A percentile compares a stretch with the other conserved stretches of the same genome.
These are phyloP conservation scores for Ilex asprella DNA, from an alignment of 257 asterid genomes.

Conservation along the genomic window DNA sequence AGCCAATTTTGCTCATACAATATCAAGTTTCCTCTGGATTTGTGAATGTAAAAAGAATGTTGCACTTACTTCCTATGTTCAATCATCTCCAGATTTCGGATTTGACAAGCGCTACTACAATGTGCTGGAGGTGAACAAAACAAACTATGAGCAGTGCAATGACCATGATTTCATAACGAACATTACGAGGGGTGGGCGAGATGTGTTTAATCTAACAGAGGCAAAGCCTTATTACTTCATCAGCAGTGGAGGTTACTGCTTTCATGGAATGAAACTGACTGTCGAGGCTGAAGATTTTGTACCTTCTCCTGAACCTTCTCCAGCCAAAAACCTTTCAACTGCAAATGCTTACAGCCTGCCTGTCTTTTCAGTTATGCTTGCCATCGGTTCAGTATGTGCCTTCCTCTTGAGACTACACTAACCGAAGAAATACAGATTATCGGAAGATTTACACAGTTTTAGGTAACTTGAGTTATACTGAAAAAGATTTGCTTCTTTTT, in stretches of 20 bases:
- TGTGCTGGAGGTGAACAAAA: constrained; percentile 54
- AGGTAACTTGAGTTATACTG: too few species aligned
- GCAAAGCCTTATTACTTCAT: constrained; percentile 46
- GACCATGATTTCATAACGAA: constrained; percentile 36
- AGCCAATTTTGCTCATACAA: too few species aligned
- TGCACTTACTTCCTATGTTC: too few species aligned
- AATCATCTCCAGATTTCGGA: constrained; percentile 29
- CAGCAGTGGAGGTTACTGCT: constrained; percentile 59
- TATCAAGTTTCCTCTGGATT: too few species aligned
- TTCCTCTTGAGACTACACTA: too few species aligned
- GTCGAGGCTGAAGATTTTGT: constrained; percentile 23
- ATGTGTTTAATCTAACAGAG: constrained; percentile 40
- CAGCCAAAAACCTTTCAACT: constrained; percentile 11
- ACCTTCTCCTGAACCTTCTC: constrained; percentile 16
- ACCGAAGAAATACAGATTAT: too few species aligned
- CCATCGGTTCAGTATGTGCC: too few species aligned
- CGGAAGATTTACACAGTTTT: too few species aligned
- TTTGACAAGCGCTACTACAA: constrained; percentile 40
- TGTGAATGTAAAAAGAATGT: too few species aligned
- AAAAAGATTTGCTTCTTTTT: too few species aligned
- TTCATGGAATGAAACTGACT: constrained; percentile 46
- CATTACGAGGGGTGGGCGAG: constrained; percentile 57
- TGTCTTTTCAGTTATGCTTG: too few species aligned
- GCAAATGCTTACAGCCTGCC: too few species aligned
- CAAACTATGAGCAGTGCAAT: constrained; percentile 42